These are phyloP conservation scores for Sechiopsis laciniata DNA, from an alignment of 306 rosid genomes.

Conservation along the genomic window DNA sequence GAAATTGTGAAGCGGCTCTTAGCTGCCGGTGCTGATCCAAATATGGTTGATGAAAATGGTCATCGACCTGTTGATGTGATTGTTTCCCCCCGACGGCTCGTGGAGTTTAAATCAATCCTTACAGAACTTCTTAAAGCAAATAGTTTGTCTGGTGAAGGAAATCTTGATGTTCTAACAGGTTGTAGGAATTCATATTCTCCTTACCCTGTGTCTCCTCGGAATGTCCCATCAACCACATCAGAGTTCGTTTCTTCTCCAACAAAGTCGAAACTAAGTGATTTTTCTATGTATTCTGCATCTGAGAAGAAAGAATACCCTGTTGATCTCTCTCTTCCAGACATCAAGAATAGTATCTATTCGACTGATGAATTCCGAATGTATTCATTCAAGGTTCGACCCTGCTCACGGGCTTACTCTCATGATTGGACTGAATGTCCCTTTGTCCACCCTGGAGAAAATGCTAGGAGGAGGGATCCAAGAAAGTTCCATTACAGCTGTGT, in stretches of 20 bases:
- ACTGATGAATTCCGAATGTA: slow-evolving; percentile 93
- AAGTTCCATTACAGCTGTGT: slow-evolving; percentile 92
- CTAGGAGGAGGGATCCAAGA: slow-evolving; percentile 94
- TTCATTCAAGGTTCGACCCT: slow-evolving; percentile 92
- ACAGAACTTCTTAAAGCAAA: slow-evolving; percentile 60
- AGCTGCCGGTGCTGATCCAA: slow-evolving; percentile 76
- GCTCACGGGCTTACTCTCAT: slow-evolving; percentile 91
- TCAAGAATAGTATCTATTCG: slow-evolving; percentile 84
- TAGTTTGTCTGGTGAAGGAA: slow-evolving; percentile 39
- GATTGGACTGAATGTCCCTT: slow-evolving; percentile 98
- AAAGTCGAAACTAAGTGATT: slow-evolving; percentile 47
- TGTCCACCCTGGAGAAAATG: slow-evolving; percentile 96
- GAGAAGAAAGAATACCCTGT: slow-evolving; percentile 89
- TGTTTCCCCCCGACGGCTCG: slow-evolving; percentile 57
- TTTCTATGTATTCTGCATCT: slow-evolving; percentile 39
- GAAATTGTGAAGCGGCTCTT: slow-evolving; percentile 66
- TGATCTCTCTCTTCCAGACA: slow-evolving; percentile 91
- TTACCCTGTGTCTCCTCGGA: slow-evolving; percentile 56
- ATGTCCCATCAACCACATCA: slow-evolving; percentile 46
- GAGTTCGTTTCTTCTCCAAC: slow-evolving; percentile 46
- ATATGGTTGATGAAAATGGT: slow-evolving; percentile 66
- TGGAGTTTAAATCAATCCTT: slow-evolving; percentile 39
- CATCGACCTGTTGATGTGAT: slow-evolving; percentile 57
- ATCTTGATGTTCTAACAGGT: slow-evolving; percentile 42
- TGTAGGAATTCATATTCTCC: slow-evolving; percentile 46